Base-by-base conservation (phyloP, 495 filamentous ascomycete species). In the Daldinia childiae region DNA sequence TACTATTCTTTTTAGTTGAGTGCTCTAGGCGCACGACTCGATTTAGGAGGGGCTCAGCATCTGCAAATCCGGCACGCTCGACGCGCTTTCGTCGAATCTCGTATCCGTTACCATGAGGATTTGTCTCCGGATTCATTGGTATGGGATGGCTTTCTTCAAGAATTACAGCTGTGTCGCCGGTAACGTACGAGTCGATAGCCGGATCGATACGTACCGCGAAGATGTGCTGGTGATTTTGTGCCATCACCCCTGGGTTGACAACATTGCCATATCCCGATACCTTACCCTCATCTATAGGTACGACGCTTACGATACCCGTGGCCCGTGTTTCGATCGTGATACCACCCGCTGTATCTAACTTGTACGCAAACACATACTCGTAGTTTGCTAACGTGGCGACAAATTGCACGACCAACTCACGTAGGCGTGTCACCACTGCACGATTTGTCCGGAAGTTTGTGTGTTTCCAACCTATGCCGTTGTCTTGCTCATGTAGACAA, bases 171-270 rank as follows among this genome's bases (percentile, higher is more conserved):
- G 94, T 92, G 61, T 93, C 90, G 74, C 89, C 90, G 75, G 94
- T 94, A 50, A 84, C 80, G 69, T 88, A 87, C 2, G 93, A 94
- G 65, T 92, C 93, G 61, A 97, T 84, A 45, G 88, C 87, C 6
- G 94, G 93, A 77, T 97, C 93, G 15, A 97, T 84, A 14, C 94
- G 91, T 1, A 97, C 88, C 2, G 91, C 93, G 81, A 97, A 95
- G 78, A 97, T 92, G 80, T 97, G 94, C 73, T 97, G 94, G 70
- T 97, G 94, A 87, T 61, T 88, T 61, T 60, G 76, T 72, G 77
- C 93, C 54, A 97, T 87, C 8, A 94, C 93, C 0, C 94, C 94
- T 0, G 93, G 94, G 65, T 93, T 90, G 7, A 97, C 92, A 34
- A 94, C 86, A 1, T 94, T 97, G 48, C 94, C 94, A 85, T 90